Conservation (phyloP, 1,284 basidiomycete species). For the Termitomyces sp. region DNA sequence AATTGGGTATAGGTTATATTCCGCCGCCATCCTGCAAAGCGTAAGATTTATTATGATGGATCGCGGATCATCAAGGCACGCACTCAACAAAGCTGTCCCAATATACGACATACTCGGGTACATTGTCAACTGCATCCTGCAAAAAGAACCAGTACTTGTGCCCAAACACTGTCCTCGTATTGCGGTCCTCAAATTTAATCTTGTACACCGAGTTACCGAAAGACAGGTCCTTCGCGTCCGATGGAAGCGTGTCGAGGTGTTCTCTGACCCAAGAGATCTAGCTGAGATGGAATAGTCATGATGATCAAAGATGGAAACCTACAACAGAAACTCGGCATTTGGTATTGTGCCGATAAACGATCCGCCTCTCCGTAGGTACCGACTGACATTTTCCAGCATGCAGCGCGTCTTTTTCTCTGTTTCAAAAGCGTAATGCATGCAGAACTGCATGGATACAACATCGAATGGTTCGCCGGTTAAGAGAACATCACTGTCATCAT, state of each 20-base stretch:
- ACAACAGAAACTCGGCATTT: slow-evolving; percentile 78
- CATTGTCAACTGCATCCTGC: slow-evolving; percentile 92
- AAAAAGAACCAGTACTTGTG: slow-evolving; percentile 94
- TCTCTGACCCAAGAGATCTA: slow-evolving; percentile 39
- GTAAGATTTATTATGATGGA: slow-evolving; percentile 3
- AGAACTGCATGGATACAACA: slow-evolving; percentile 97
- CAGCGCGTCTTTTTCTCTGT: slow-evolving; percentile 77
- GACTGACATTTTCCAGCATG: slow-evolving; percentile 91
- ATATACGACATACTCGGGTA: slow-evolving; percentile 93
- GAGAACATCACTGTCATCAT: slow-evolving; percentile 7
- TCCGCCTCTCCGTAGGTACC: slow-evolving; percentile 79
- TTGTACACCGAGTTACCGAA: slow-evolving; percentile 92
- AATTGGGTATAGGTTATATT: slow-evolving; percentile 71
- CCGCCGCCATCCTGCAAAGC: slow-evolving; percentile 66
- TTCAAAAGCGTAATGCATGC: slow-evolving; percentile 99
- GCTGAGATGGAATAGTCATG: slow-evolving; percentile 1
- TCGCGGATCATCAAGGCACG: slow-evolving; percentile 25
- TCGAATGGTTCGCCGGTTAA: slow-evolving; percentile 63
- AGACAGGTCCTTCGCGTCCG: slow-evolving; percentile 54
- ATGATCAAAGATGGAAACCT: slow-evolving; percentile 31
- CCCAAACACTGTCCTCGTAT: slow-evolving; percentile 69
- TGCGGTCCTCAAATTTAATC: slow-evolving; percentile 77
- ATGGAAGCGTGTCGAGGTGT: slow-evolving; percentile 63
- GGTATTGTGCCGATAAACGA: slow-evolving; percentile 94
- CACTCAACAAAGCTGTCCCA: slow-evolving; percentile 92